phyloP scores from a whole-genome alignment of 148 eudicot genomes.

The Persicaria tinctoria region DNA sequence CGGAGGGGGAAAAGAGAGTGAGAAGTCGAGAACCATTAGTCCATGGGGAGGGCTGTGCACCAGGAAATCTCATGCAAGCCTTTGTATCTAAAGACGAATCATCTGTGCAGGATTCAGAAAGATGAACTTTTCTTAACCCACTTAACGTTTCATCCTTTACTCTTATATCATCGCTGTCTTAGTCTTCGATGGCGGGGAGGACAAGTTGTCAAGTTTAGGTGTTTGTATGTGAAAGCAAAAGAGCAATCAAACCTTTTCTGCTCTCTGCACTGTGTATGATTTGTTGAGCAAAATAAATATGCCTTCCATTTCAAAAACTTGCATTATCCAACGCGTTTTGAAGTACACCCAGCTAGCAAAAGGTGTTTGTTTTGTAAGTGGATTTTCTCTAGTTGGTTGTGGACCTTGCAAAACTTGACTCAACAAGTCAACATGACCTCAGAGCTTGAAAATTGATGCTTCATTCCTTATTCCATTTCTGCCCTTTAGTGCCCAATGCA shows the following conservation, averaged over 20 bases:
- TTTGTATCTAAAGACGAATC: slow-evolving; percentile 11
- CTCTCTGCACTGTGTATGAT: neutral
- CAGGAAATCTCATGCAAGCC: slow-evolving; percentile 5
- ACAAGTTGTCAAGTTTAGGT: neutral
- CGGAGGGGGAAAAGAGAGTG: neutral
- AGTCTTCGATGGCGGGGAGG: neutral
- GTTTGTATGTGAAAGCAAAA: slow-evolving; percentile 10
- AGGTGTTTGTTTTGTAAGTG: no score
- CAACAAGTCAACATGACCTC: no score
- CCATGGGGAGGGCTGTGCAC: neutral
- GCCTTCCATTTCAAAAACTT: neutral
- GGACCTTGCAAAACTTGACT: no score
- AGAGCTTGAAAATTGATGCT: no score
- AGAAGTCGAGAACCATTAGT: neutral
- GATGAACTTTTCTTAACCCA: slow-evolving; percentile 13
- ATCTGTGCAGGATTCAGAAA: slow-evolving; percentile 11
- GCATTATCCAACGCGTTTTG: no score
- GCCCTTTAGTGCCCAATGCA: no score
- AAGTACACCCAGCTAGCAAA: no score
- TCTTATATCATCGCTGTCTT: neutral
- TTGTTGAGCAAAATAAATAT: slow-evolving; percentile 7
- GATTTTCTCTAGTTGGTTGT: no score
- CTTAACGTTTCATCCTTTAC: slow-evolving; percentile 3
- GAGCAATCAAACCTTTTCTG: slow-evolving; percentile 6
- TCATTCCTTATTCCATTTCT: no score